phyloP scores from a whole-genome alignment of 2,329 filamentous ascomycete genomes.

The Rasamsonia emersonii region DNA sequence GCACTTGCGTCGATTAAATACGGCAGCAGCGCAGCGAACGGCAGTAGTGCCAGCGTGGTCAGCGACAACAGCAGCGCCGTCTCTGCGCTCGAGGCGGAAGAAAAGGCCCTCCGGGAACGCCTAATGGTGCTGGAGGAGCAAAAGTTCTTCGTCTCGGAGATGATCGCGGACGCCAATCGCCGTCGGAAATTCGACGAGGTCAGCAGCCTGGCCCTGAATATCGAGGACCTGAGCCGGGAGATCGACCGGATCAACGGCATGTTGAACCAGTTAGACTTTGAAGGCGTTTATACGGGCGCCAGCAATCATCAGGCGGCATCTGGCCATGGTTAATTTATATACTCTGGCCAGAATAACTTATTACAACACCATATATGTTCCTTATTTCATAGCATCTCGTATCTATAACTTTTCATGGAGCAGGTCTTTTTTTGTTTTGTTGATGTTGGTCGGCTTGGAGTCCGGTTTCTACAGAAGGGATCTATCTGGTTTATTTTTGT shows the following conservation, averaged over 20 bases:
- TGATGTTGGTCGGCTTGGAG: neutral
- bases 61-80: slow-evolving; percentile 49
- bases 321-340: too few species aligned
- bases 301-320: slow-evolving; percentile 1
- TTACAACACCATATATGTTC: too few species aligned
- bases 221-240: slow-evolving; percentile 73
- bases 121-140: slow-evolving; percentile 86
- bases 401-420: neutral
- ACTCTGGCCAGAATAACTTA: too few species aligned
- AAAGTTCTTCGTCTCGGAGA: slow-evolving; percentile 76
- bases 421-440: neutral
- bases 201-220: slow-evolving; percentile 65
- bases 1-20: slow-evolving; percentile 54
- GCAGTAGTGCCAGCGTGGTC: slow-evolving; percentile 43
- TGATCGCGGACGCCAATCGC: slow-evolving; percentile 69
- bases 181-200: slow-evolving; percentile 81
- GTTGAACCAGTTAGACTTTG: slow-evolving; percentile 59
- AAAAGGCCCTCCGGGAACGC: slow-evolving; percentile 70
- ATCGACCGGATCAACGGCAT: slow-evolving; percentile 60
- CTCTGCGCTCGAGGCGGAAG: slow-evolving; percentile 67
- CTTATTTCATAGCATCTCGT: too few species aligned
- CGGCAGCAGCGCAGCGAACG: slow-evolving; percentile 41
- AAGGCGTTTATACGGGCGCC: slow-evolving; percentile 37
- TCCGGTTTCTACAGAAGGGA: neutral
- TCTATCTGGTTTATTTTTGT: neutral